phyloP scores from a whole-genome alignment of 169 alveolate genomes.

The Condylostoma magnum region DNA sequence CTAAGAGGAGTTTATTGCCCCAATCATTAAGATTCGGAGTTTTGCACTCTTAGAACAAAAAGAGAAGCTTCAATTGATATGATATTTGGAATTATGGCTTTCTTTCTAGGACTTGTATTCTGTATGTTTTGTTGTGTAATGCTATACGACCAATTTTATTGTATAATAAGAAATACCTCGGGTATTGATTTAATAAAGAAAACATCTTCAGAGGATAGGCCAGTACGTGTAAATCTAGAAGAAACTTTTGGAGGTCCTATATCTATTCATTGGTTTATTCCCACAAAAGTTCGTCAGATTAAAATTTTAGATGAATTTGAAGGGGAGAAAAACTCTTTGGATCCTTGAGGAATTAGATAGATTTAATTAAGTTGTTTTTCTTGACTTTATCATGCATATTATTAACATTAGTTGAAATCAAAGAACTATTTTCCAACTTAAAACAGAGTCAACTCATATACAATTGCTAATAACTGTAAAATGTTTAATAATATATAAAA shows the following conservation, averaged over 20 bases:
- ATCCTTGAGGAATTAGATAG: too few relatives aligned
- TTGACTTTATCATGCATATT: too few relatives aligned
- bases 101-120: conserved; percentile 12
- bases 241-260: conserved; percentile 28
- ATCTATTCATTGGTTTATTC: conserved; percentile 20
- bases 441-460: too few relatives aligned
- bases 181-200: conserved; percentile 25
- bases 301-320: too few relatives aligned
- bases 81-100: conserved; percentile 3
- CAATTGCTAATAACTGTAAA: too few relatives aligned
- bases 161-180: conserved; percentile 23
- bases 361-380: too few relatives aligned
- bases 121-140: neutral
- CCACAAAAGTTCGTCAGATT: conserved; percentile 9
- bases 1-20: conserved; percentile 8
- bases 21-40: neutral
- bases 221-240: conserved; percentile 19
- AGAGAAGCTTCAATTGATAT: conserved; percentile 10
- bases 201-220: conserved; percentile 3
- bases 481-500: conserved; percentile 15
- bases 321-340: too few relatives aligned
- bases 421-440: too few relatives aligned
- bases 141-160: conserved; percentile 16
- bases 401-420: too few relatives aligned
- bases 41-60: neutral